phyloP scores from a whole-genome alignment of 2,329 filamentous ascomycete genomes.

The Lachnellula subtilissima region DNA sequence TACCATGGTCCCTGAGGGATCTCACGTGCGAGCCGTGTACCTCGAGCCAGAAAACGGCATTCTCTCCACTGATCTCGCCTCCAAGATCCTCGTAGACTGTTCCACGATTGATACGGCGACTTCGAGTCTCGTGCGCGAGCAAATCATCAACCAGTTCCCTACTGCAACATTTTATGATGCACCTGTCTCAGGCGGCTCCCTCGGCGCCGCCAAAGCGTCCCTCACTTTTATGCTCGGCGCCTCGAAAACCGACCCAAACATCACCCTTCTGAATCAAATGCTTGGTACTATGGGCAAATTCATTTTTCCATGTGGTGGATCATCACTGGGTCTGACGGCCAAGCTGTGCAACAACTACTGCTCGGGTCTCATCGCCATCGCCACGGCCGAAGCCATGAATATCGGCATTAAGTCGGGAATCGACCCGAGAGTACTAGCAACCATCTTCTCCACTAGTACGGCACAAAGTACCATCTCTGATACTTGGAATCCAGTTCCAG shows the following conservation, averaged over 20 bases:
- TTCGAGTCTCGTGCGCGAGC: constrained; percentile 32
- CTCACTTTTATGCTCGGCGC: constrained; percentile 37
- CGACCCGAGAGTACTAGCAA: constrained; percentile 47
- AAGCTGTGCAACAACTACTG: constrained; percentile 60
- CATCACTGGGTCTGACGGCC: constrained; percentile 51
- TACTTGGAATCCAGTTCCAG: constrained; percentile 33
- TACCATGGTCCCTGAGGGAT: constrained; percentile 64
- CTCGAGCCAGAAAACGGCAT: constrained; percentile 42
- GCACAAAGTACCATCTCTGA: constrained; percentile 32
- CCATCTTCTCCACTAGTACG: constrained; percentile 46
- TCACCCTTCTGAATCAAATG: constrained; percentile 39
- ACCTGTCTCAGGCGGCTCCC: constrained; percentile 33
- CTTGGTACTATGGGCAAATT: constrained; percentile 48
- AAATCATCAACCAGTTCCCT: constrained; percentile 6
- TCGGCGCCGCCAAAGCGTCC: constrained; percentile 32
- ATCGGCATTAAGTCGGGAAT: constrained; percentile 55
- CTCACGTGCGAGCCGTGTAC: constrained; percentile 65
- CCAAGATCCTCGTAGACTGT: constrained; percentile 62
- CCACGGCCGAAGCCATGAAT: constrained; percentile 53
- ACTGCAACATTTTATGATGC: constrained; percentile 33
- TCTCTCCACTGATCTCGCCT: constrained; percentile 35
- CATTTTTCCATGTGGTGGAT: constrained; percentile 51
- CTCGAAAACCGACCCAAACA: constrained; percentile 32
- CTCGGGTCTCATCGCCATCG: constrained; percentile 54
- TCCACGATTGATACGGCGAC: constrained; percentile 68